Percentiles rank a stretch among this genome's conserved stretches.
These are phyloP conservation scores for Amaranthus tricolor DNA, from an alignment of 179 eudicot genomes.

Conservation along the genomic window DNA sequence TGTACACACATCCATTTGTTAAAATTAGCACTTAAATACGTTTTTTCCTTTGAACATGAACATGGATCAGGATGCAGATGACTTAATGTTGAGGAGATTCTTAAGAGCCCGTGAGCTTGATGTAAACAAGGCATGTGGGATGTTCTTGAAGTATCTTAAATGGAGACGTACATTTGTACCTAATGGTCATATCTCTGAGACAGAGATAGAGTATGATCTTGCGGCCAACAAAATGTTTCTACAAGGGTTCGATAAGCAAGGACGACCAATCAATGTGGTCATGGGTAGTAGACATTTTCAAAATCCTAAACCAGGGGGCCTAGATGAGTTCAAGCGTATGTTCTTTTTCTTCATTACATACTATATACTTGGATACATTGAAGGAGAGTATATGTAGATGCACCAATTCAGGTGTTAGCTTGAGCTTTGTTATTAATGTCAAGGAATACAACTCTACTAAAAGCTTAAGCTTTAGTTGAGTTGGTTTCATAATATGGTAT, in stretches of 20 bases:
- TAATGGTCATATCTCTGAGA: constrained; percentile 46
- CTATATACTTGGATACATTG: neutral
- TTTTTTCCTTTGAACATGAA: no score
- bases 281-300: constrained; percentile 48
- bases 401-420: constrained; percentile 1
- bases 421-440: neutral
- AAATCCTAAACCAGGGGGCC: constrained; percentile 43
- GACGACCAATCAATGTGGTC: constrained; percentile 51
- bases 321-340: constrained; percentile 59
- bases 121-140: constrained; percentile 58
- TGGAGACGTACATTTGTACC: constrained; percentile 67
- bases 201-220: constrained; percentile 48
- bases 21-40: no score
- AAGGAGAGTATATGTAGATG: neutral
- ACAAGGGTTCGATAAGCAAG: constrained; percentile 56
- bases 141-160: constrained; percentile 54
- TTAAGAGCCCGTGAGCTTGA: constrained; percentile 69
- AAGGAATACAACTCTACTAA: no score
- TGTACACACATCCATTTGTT: no score
- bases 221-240: constrained; percentile 59
- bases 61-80: constrained; percentile 57
- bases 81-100: constrained; percentile 64
- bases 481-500: no score
- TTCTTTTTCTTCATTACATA: neutral
- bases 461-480: no score